A percentile compares a stretch with the other conserved stretches of the same genome.
Evolutionary conservation across 176 grass and related monocot species (phyloP).

Genomic region (Carex parvula): DNA sequence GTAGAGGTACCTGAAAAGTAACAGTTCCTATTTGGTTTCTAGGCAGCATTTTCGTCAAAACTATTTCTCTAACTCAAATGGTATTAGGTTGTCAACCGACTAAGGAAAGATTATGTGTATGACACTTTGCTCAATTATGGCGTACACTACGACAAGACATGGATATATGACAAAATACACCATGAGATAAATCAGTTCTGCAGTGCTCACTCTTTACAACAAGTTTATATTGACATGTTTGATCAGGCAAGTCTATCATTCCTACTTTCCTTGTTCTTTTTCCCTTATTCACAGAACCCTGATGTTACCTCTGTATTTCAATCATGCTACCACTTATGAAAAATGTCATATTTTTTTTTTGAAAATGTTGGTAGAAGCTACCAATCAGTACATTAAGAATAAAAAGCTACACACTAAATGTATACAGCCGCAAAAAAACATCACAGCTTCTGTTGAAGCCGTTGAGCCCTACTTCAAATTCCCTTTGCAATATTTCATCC

Average conservation of each 20-base stretch:
- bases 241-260: slow-evolving; percentile 62
- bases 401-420: too few relatives aligned
- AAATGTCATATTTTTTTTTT: neutral
- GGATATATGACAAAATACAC: slow-evolving; percentile 99
- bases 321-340: neutral
- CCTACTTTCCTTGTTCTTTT: slow-evolving; percentile 9
- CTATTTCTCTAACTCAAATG: slow-evolving; percentile 13
- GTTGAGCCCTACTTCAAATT: too few relatives aligned
- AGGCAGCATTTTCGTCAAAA: neutral
- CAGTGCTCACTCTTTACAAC: slow-evolving; percentile 86
- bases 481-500: too few relatives aligned
- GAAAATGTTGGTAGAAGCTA: too few relatives aligned
- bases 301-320: neutral
- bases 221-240: slow-evolving; percentile 99
- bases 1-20: slow-evolving; percentile 65
- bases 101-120: slow-evolving; percentile 80
- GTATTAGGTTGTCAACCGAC: slow-evolving; percentile 87
- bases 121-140: slow-evolving; percentile 95
- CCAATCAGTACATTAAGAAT: too few relatives aligned
- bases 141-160: slow-evolving; percentile 91
- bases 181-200: slow-evolving; percentile 99
- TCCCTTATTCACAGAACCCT: neutral
- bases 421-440: too few relatives aligned
- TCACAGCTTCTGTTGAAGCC: too few relatives aligned
- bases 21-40: neutral